Percentiles rank a stretch among this genome's conserved stretches.
Conservation (phyloP, 1,284 basidiomycete genomes). For the Veloporphyrellus conicus region DNA sequence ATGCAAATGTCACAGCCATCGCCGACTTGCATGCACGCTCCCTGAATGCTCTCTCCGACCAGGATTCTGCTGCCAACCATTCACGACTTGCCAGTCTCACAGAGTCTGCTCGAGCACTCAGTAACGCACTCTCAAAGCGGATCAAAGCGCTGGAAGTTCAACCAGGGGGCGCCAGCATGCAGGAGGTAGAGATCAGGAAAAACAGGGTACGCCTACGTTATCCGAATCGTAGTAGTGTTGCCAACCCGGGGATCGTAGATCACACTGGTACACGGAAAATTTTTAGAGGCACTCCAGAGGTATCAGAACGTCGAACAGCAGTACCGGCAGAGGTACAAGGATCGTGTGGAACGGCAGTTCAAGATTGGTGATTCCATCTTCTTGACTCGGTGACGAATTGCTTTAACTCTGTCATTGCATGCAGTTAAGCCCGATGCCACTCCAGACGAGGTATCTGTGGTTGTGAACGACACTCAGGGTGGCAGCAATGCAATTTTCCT, state of each 20-base stretch:
- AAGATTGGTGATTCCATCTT: constrained; percentile 60
- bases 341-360: constrained; percentile 86
- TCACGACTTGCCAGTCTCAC: constrained; percentile 55
- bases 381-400: background rate
- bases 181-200: constrained; percentile 62
- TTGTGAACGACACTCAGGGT: constrained; percentile 65
- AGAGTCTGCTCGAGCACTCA: constrained; percentile 58
- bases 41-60: constrained; percentile 53
- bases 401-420: background rate
- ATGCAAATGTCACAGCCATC: constrained; percentile 54
- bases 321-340: constrained; percentile 75
- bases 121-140: constrained; percentile 59
- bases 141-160: constrained; percentile 54
- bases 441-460: constrained; percentile 73
- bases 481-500: constrained; percentile 73
- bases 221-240: background rate
- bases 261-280: constrained; percentile 54
- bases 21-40: constrained; percentile 56
- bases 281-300: constrained; percentile 64
- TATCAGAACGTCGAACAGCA: constrained; percentile 86
- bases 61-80: constrained; percentile 42
- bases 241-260: constrained; percentile 37
- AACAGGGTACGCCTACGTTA: constrained; percentile 57
- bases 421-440: constrained; percentile 88
- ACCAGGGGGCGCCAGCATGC: constrained; percentile 33